Evolutionary conservation across 2,329 filamentous ascomycete species (phyloP), one percentile per base, ranked within the genome.

Genomic region (Cylindrodendrum hubeiense): DNA sequence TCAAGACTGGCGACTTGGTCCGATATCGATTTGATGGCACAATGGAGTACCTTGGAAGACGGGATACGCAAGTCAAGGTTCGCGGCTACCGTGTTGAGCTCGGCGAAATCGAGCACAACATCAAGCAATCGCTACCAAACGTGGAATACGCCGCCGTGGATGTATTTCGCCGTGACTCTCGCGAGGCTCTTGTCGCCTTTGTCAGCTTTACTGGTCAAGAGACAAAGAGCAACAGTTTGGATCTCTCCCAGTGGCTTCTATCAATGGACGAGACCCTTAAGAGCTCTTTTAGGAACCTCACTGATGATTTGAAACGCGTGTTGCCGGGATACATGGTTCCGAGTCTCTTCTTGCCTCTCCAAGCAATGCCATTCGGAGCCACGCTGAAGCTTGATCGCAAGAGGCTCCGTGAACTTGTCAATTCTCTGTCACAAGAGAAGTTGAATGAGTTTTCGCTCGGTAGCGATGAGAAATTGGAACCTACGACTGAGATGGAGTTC

Each of bases 1-100:
- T 85, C 69, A 82, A 60, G 39, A 78, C 75, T 0, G 76, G 76
- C 2, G 76, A 78, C 28, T 57, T 59, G 30, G 73, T 67, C 5
- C 71, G 76, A 1, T 71, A 63, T 30, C 56, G 73, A 0, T 66
- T 67, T 0, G 73, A 77, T 47, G 70, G 71, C 2, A 44, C 66
- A 2, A 34, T 78, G 2, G 75, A 76, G 43, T 77, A 75, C 49
- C 62, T 77, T 2, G 73, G 73, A 1, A 72, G 76, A 12, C 70
- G 73, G 2, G 76, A 78, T 24, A 54, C 62, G 13, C 75, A 78
- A 50, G 63, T 76, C 55, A 78, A 78, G 60, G 66, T 79, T 13
- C 70, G 75, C 22, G 76, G 77, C 12, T 71, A 78, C 9, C 73
- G 77, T 2, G 54, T 79, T 24, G 77, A 79, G 56, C 56, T 73